Evolutionary conservation across 2,329 filamentous ascomycete species (phyloP), one percentile per base, ranked within the genome.

Genomic region (Trichoderma hamatum): DNA sequence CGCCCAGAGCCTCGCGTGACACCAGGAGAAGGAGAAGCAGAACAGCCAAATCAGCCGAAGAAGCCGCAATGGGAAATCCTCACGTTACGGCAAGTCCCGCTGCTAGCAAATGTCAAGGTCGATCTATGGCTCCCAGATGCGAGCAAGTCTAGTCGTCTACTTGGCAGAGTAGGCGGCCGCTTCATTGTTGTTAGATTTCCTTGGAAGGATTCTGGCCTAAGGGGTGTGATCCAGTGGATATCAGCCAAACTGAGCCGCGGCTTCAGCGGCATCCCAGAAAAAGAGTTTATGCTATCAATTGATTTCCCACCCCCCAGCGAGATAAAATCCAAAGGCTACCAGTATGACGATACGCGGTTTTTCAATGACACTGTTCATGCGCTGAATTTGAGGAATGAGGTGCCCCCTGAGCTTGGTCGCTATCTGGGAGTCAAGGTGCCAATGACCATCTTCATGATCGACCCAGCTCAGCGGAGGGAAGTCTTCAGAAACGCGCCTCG

Each of bases 81-180:
- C 77, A 93, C 92, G 0, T 87, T 89, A 76, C 83, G 91, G 68
- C 86, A 91, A 72, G 89, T 89, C 72, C 89, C 93, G 1, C 85
- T 85, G 52, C 84, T 98, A 63, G 90, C 92, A 9, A 89, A 89
- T 58, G 84, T 97, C 62, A 84, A 83, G 69, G 84, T 89, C 30
- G 87, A 90, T 74, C 82, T 90, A 56, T 94, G 90, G 90, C 79
- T 90, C 30, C 91, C 91, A 0, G 90, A 93, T 78, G 80, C 85
- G 59, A 82, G 76, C 75, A 87, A 87, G 78, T 78, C 80, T 69
- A 81, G 84, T 71, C 83, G 85, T 46, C 82, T 84, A 71, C 82
- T 84, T 3, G 84, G 85, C 39, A 82, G 82, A 69, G 82, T 83
- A 2, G 85, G 88, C 71, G 80, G 80, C 19, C 84, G 86, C 65